Conservation (phyloP, 257 asterid genomes). For the Anisodus tanguticus region DNA sequence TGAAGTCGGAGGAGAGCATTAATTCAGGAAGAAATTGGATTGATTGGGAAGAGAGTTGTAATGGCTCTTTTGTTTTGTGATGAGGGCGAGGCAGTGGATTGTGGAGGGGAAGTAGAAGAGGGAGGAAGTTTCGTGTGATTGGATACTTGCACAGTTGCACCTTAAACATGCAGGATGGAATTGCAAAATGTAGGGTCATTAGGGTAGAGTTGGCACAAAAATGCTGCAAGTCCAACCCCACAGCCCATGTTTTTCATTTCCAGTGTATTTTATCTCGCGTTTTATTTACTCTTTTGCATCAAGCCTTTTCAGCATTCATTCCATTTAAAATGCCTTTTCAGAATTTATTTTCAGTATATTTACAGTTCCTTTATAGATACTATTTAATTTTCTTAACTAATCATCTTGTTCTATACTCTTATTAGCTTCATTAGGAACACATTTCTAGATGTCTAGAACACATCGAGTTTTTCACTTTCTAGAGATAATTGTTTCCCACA, state of each 20-base stretch:
- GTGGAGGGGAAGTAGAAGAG: neutral
- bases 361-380: neutral
- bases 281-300: neutral
- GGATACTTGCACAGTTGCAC: neutral
- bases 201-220: neutral
- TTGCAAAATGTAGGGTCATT: neutral
- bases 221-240: constrained; percentile 9
- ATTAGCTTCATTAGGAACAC: neutral
- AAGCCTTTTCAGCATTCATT: neutral
- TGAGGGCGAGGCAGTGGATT: neutral
- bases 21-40: neutral
- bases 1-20: neutral
- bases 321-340: neutral
- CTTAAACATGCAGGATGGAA: neutral
- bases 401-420: neutral
- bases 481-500: neutral
- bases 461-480: neutral
- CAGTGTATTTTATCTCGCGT: neutral
- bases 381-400: neutral
- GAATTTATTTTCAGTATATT: neutral
- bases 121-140: neutral
- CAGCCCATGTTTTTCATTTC: neutral
- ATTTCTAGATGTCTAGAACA: neutral
- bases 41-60: neutral
- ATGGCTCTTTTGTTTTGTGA: neutral